These are phyloP conservation scores for Hymenochaete sp. DNA, from an alignment of 1,284 basidiomycete species.

Conservation along the genomic window DNA sequence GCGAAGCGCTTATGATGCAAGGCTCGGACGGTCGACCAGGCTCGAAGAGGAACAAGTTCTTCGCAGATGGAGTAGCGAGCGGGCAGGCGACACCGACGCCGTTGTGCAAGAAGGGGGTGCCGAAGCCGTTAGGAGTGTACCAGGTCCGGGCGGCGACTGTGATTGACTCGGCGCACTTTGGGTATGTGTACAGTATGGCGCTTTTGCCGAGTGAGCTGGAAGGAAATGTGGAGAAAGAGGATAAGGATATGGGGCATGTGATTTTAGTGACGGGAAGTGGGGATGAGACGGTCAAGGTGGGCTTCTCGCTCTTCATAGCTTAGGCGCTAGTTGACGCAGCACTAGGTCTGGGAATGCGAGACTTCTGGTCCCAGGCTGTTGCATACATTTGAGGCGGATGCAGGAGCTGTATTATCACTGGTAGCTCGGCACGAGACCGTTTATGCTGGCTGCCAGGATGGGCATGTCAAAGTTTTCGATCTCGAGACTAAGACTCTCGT, in stretches of 20 bases:
- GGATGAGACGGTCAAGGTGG: slow-evolving; percentile 79
- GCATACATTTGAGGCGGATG: slow-evolving; percentile 56
- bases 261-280: slow-evolving; percentile 80
- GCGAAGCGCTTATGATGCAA: slow-evolving; percentile 4
- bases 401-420: slow-evolving; percentile 74
- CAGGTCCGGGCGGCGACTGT: slow-evolving; percentile 62
- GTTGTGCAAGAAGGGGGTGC: slow-evolving; percentile 21
- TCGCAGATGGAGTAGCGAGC: slow-evolving; percentile 34
- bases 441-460: slow-evolving; percentile 90
- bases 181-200: slow-evolving; percentile 87
- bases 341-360: slow-evolving; percentile 68
- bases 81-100: slow-evolving; percentile 16
- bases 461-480: slow-evolving; percentile 87
- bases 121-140: slow-evolving; percentile 30
- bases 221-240: slow-evolving; percentile 29
- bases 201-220: slow-evolving; percentile 39
- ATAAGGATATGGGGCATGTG: slow-evolving; percentile 30
- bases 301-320: slow-evolving; percentile 7
- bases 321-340: slow-evolving; percentile 5
- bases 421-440: slow-evolving; percentile 71
- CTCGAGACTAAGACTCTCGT: slow-evolving; percentile 83
- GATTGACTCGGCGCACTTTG: slow-evolving; percentile 84
- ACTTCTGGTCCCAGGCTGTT: slow-evolving; percentile 36
- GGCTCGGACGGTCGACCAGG: slow-evolving; percentile 10
- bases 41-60: slow-evolving; percentile 69